Evolutionary conservation across 257 asterid species (phyloP).

Genomic region (Rehmannia glutinosa): DNA sequence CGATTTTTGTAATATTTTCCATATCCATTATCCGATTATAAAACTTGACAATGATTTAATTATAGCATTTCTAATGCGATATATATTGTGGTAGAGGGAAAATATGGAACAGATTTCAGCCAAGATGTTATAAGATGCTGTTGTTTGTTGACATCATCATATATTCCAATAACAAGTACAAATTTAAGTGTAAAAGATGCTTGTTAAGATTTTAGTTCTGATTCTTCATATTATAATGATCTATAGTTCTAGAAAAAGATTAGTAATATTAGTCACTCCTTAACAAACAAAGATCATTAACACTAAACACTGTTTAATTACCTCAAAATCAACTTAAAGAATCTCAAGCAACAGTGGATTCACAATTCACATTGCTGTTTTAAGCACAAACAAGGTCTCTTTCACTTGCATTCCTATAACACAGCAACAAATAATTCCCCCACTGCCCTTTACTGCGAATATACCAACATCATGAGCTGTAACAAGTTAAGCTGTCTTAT

Average conservation of each 20-base stretch:
- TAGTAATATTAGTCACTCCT: not conserved
- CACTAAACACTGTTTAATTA: not conserved
- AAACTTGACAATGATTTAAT: not conserved
- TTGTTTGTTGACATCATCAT: slow-evolving; percentile 22
- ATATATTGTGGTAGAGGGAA: not conserved
- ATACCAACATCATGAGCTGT: too few relatives aligned
- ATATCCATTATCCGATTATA: not conserved
- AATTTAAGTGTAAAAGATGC: slow-evolving; percentile 15
- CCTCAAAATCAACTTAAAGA: not conserved
- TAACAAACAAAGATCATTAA: not conserved
- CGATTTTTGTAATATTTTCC: not conserved
- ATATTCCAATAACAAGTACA: slow-evolving; percentile 7
- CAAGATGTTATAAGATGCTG: slow-evolving; percentile 19
- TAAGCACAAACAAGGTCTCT: not conserved
- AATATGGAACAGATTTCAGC: not conserved
- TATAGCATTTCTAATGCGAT: not conserved
- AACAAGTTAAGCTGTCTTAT: too few relatives aligned
- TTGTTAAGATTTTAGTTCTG: slow-evolving; percentile 21
- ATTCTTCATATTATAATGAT: not conserved
- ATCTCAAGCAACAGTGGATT: not conserved
- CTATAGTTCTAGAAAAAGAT: too few relatives aligned
- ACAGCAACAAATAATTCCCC: not conserved
- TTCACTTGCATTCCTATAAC: not conserved
- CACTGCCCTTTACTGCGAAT: too few relatives aligned
- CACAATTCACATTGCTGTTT: not conserved